A percentile compares a stretch with the other conserved stretches of the same genome.
These are phyloP conservation scores for Streptanthus diversifolius DNA, from an alignment of 345 rosid species.

Conservation along the genomic window DNA sequence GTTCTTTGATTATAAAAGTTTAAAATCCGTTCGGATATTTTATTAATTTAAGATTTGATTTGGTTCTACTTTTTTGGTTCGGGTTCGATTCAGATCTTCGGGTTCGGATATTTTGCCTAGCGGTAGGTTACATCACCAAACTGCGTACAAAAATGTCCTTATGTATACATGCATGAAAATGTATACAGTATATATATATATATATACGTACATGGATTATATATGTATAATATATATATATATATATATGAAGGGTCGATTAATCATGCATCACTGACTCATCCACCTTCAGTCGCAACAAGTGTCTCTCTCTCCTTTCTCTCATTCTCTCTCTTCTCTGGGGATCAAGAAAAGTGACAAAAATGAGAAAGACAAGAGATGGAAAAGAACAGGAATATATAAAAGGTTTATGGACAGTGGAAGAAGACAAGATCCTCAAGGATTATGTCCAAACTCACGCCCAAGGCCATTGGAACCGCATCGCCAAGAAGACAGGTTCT, in stretches of 20 bases:
- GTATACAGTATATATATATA: not conserved
- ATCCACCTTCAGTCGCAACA: constrained; percentile 6
- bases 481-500: constrained; percentile 48
- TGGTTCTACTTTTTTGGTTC: no score
- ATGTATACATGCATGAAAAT: not conserved
- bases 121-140: no score
- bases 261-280: constrained; percentile 24
- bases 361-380: constrained; percentile 29
- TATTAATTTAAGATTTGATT: no score
- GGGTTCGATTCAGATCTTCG: no score
- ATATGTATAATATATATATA: not conserved
- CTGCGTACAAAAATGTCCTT: not conserved
- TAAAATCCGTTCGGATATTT: no score
- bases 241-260: constrained; percentile 19
- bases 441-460: constrained; percentile 51
- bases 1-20: no score
- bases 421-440: constrained; percentile 56
- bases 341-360: constrained; percentile 22
- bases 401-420: constrained; percentile 60
- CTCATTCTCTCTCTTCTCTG: constrained; percentile 2
- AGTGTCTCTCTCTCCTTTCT: constrained; percentile 10
- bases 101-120: no score
- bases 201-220: not conserved
- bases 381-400: constrained; percentile 37
- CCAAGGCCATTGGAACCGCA: constrained; percentile 56